These are phyloP conservation scores for Penicillium taxi DNA, from an alignment of 495 filamentous ascomycete species.

Conservation along the genomic window DNA sequence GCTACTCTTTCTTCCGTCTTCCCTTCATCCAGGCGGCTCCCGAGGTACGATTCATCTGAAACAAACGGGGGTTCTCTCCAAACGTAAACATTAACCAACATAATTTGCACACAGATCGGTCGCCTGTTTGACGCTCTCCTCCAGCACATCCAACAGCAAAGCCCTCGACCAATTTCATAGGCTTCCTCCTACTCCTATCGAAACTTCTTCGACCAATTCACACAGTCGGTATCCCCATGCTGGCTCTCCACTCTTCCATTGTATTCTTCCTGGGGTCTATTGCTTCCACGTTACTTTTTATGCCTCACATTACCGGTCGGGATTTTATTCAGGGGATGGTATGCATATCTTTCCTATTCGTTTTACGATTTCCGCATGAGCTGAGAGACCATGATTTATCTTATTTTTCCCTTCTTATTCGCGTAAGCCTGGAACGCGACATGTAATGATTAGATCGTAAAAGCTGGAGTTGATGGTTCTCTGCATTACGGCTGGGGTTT, in stretches of 20 bases:
- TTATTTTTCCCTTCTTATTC: too few species aligned
- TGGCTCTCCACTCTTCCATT: conserved; percentile 16
- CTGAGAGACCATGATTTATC: conserved; percentile 29
- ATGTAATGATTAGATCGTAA: conserved; percentile 38
- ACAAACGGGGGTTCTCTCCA: not conserved
- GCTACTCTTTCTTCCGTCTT: conserved; percentile 82
- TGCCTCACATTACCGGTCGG: conserved; percentile 23
- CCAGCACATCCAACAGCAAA: conserved; percentile 45
- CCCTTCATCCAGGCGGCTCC: conserved; percentile 84
- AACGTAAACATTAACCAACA: not conserved
- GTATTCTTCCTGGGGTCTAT: conserved; percentile 23
- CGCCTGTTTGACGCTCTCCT: conserved; percentile 44
- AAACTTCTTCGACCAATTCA: too few species aligned
- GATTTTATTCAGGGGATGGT: conserved; percentile 23
- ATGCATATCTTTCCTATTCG: conserved; percentile 24
- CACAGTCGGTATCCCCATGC: too few species aligned
- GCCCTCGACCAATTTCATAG: conserved; percentile 36
- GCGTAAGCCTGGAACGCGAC: conserved; percentile 16
- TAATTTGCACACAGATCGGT: conserved; percentile 41
- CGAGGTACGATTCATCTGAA: conserved; percentile 49
- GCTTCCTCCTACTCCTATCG: too few species aligned
- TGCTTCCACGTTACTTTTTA: conserved; percentile 14
- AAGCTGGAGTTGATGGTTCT: conserved; percentile 26
- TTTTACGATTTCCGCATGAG: conserved; percentile 26
- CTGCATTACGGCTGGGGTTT: conserved; percentile 18